Evolutionary conservation across 768 basidiomycete genomes (phyloP).

Genomic region (Leccinum olivaceopallidum): DNA sequence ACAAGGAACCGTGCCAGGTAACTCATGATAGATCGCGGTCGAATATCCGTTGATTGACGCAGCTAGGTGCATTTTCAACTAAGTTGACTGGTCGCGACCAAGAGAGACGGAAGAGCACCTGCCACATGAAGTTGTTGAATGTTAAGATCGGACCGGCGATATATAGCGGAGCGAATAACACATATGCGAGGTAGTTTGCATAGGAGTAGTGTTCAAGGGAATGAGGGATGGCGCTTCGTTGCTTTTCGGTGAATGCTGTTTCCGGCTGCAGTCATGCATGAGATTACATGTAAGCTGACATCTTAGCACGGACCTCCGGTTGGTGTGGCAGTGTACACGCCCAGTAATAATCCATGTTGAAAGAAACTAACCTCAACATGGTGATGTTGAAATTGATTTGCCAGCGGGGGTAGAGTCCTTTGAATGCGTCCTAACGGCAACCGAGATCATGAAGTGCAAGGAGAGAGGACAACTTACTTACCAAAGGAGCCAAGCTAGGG

Average conservation of each 20-base stretch:
- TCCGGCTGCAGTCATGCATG: conserved; percentile 25
- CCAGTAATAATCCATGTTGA: conserved; percentile 94
- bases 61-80: conserved; percentile 43
- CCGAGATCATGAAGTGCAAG: conserved; percentile 6
- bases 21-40: conserved; percentile 38
- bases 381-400: conserved; percentile 94
- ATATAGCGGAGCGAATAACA: conserved; percentile 91
- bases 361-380: conserved; percentile 90
- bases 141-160: conserved; percentile 96
- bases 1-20: conserved; percentile 73
- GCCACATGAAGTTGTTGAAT: conserved; percentile 94
- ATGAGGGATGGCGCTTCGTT: conserved; percentile 59
- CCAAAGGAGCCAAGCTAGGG: conserved; percentile 57
- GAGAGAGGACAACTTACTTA: conserved; percentile 36
- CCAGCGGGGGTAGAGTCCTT: conserved; percentile 90
- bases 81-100: background rate
- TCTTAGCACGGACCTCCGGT: conserved; percentile 41
- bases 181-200: conserved; percentile 76
- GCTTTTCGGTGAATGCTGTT: conserved; percentile 50
- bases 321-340: conserved; percentile 46
- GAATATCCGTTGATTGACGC: conserved; percentile 53
- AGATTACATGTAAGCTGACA: conserved; percentile 1
- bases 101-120: conserved; percentile 50
- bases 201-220: conserved; percentile 61
- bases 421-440: conserved; percentile 53